A percentile compares a stretch with the other conserved stretches of the same genome.
These are phyloP conservation scores for Cutaneotrichosporon cavernicola DNA, from an alignment of 1,284 basidiomycete species.

Conservation along the genomic window DNA sequence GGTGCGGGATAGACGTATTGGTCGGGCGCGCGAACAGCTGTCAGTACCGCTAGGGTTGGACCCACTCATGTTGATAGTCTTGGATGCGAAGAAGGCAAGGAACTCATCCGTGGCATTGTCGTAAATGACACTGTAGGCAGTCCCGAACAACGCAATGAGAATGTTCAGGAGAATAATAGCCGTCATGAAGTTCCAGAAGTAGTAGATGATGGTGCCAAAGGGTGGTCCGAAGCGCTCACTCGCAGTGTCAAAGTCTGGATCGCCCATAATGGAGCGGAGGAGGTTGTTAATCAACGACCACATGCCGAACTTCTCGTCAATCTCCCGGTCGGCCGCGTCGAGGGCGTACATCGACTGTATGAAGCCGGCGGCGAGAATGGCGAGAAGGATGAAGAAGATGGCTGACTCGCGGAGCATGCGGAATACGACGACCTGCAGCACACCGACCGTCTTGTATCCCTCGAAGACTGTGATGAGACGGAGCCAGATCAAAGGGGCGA, in stretches of 20 bases:
- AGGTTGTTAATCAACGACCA: slow-evolving; percentile 69
- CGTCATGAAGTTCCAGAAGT: slow-evolving; percentile 84
- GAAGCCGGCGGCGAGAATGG: slow-evolving; percentile 79
- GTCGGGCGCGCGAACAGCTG: slow-evolving; percentile 73
- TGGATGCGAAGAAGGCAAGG: slow-evolving; percentile 80
- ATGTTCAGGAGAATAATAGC: slow-evolving; percentile 90
- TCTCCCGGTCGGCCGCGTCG: slow-evolving; percentile 81
- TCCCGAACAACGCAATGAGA: slow-evolving; percentile 89
- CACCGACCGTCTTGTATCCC: slow-evolving; percentile 63
- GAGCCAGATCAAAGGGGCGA: slow-evolving; percentile 85
- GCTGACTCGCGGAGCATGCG: slow-evolving; percentile 86
- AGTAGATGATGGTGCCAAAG: slow-evolving; percentile 74
- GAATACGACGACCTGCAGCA: slow-evolving; percentile 54
- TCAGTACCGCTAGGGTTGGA: slow-evolving; percentile 54
- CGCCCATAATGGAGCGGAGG: slow-evolving; percentile 74
- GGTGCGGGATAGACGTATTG: slow-evolving; percentile 54
- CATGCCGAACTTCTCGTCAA: slow-evolving; percentile 64
- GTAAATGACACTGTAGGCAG: slow-evolving; percentile 76
- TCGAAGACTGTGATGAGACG: slow-evolving; percentile 57
- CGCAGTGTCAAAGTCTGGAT: slow-evolving; percentile 75
- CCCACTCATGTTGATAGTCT: slow-evolving; percentile 68
- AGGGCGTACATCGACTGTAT: slow-evolving; percentile 73
- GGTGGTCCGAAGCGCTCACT: slow-evolving; percentile 55
- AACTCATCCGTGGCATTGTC: slow-evolving; percentile 55
- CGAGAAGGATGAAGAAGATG: slow-evolving; percentile 83